phyloP scores from a whole-genome alignment of 2,329 filamentous ascomycete species.

The Teratosphaeria pseudoeucalypti region DNA sequence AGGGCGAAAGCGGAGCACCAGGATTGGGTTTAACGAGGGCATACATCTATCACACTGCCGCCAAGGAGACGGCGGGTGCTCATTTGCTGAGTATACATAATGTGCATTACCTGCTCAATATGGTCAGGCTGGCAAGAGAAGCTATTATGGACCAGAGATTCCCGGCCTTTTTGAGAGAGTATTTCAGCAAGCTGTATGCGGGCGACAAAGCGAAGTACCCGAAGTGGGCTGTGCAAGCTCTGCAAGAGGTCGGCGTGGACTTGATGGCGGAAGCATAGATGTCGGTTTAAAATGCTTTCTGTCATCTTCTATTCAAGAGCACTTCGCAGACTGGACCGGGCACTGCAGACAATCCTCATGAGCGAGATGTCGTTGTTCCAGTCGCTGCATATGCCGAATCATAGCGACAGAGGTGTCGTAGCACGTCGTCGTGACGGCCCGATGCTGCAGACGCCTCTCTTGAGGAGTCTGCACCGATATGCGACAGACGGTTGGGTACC shows the following conservation, averaged over 20 bases:
- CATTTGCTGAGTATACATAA: conserved; percentile 86
- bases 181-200: conserved; percentile 66
- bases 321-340: not conserved
- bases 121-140: conserved; percentile 67
- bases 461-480: not conserved
- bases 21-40: conserved; percentile 76
- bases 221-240: conserved; percentile 70
- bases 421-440: no score
- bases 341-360: not conserved
- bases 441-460: no score
- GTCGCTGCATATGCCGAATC: not conserved
- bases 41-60: conserved; percentile 81
- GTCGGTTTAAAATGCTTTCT: not conserved
- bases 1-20: conserved; percentile 33
- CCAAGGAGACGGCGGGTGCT: conserved; percentile 91
- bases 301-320: not conserved
- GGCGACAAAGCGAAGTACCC: conserved; percentile 58
- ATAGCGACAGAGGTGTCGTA: not conserved
- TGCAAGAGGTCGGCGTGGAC: conserved; percentile 71
- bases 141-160: conserved; percentile 47
- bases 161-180: conserved; percentile 64
- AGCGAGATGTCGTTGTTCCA: not conserved
- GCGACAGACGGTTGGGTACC: no score
- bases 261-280: not conserved
- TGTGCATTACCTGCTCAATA: conserved; percentile 76